Evolutionary conservation across 129 eudicot genomes (phyloP).

Genomic region (Silybum marianum): DNA sequence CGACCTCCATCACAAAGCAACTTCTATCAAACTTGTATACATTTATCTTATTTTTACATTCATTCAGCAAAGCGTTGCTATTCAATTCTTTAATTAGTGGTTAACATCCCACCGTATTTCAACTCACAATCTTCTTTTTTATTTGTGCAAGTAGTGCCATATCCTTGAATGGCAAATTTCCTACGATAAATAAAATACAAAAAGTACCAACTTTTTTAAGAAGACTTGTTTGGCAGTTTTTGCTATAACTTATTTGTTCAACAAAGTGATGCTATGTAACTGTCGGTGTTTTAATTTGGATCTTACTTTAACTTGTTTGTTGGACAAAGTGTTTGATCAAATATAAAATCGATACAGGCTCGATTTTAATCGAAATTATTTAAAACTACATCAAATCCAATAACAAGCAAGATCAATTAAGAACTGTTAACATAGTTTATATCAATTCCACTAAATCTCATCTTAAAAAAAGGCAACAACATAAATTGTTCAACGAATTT

Average conservation of each 20-base stretch:
- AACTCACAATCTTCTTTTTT: neutral
- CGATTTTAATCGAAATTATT: neutral
- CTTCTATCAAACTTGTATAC: slow-evolving; percentile 15
- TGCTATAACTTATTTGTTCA: slow-evolving; percentile 3
- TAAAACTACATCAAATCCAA: slow-evolving; percentile 17
- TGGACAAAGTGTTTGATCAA: slow-evolving; percentile 4
- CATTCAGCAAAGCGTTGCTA: neutral
- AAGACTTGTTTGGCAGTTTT: slow-evolving; percentile 9
- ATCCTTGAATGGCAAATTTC: slow-evolving; percentile 9
- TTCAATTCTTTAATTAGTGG: neutral
- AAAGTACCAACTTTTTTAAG: neutral
- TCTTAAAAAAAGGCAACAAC: slow-evolving; percentile 2
- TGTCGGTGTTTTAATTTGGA: slow-evolving; percentile 6
- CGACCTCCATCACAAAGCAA: slow-evolving; percentile 4
- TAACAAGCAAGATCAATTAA: neutral
- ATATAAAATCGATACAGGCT: neutral
- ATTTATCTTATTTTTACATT: neutral
- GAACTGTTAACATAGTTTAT: neutral
- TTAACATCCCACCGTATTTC: slow-evolving; percentile 8
- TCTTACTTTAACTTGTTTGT: slow-evolving; percentile 23
- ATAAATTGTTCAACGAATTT: slow-evolving; percentile 4
- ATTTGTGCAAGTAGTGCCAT: neutral
- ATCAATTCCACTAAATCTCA: neutral
- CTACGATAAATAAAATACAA: neutral
- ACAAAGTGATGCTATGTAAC: slow-evolving; percentile 19